Percentiles rank a stretch among this genome's conserved stretches.
phyloP scores from a whole-genome alignment of 1,139 yeast genomes.

The Sugiyamaella xylanicola region DNA sequence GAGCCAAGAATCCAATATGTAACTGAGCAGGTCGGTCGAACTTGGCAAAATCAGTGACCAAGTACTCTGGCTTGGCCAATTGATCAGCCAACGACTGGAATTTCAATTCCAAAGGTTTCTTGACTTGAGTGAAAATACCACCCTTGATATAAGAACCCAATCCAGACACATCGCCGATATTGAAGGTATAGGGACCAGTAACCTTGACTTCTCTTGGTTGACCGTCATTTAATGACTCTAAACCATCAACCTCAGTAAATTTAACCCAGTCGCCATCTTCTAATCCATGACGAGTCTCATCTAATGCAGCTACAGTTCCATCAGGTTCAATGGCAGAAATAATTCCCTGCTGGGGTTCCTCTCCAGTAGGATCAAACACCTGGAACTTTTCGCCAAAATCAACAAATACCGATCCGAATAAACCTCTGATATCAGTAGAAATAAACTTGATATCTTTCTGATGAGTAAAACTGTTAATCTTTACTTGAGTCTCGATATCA shows the following conservation, averaged over 20 bases:
- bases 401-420: slow-evolving; percentile 85
- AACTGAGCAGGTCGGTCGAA: slow-evolving; percentile 88
- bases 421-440: slow-evolving; percentile 78
- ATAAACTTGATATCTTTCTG: slow-evolving; percentile 73
- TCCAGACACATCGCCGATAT: slow-evolving; percentile 55
- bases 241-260: slow-evolving; percentile 83
- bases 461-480: slow-evolving; percentile 76
- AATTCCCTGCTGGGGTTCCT: slow-evolving; percentile 85
- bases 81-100: slow-evolving; percentile 70
- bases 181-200: slow-evolving; percentile 91
- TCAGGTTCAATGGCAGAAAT: slow-evolving; percentile 85
- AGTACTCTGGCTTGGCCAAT: slow-evolving; percentile 72
- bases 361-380: slow-evolving; percentile 85
- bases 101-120: slow-evolving; percentile 66
- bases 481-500: slow-evolving; percentile 71
- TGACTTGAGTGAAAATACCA: slow-evolving; percentile 90
- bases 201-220: slow-evolving; percentile 75
- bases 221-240: slow-evolving; percentile 65
- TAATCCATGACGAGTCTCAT: slow-evolving; percentile 88
- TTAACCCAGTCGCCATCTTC: slow-evolving; percentile 91
- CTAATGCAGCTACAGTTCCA: slow-evolving; percentile 91
- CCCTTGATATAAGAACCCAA: slow-evolving; percentile 75
- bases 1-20: slow-evolving; percentile 90
- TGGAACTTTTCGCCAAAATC: slow-evolving; percentile 85
- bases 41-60: slow-evolving; percentile 87